Evolutionary conservation across 75 land plant genomes (phyloP), one percentile per base, ranked within the genome.

Genomic region (Picea sitchensis): DNA sequence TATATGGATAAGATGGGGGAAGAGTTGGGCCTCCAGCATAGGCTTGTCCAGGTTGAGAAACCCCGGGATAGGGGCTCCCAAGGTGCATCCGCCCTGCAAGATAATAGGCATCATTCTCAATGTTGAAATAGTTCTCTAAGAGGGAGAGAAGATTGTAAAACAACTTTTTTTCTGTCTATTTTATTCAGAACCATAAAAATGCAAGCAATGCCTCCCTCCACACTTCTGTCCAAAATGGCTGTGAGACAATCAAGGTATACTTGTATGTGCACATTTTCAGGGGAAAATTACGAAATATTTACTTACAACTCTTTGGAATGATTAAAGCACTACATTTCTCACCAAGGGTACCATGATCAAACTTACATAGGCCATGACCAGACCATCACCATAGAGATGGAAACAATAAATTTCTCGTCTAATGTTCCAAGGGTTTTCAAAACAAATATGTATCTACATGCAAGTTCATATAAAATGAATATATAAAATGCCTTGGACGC

Each of bases 41-140:
- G 74, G 74, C 3, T 12, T 71, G 74, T 71, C 74, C 74, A 71
- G 54, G 74, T 71, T 71, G 74, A 44, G 74, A 71, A 44, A 38
- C 54, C n/a, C 74, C 74, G 2, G 74, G 54, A 71, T 71, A 71
- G 74, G 74, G 74, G 51, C 74, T 71, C 21, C 54, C 74, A 3
- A 9, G 56, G 74, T 20, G 54, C 74, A 71, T 44, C 23, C 74
- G 54, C n/a, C 74, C 74, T 71, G 18, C 74, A 71, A 71, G 74
- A 71, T 41, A 71, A 71, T 71, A 12, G 54, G 26, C 23, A 71
- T 23, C 41, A 71, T 41, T 17, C 73, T 41, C 41, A 71, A 21
- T 20, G 44, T 32, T 44, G 38, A 67, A 36, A 18, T 65, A 71
- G 41, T 41, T 44, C 30, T 44, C n/a, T 71, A 20, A 0, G 23